These are phyloP conservation scores for Fusarium ramigenum DNA, from an alignment of 2,329 filamentous ascomycete genomes.

Conservation along the genomic window DNA sequence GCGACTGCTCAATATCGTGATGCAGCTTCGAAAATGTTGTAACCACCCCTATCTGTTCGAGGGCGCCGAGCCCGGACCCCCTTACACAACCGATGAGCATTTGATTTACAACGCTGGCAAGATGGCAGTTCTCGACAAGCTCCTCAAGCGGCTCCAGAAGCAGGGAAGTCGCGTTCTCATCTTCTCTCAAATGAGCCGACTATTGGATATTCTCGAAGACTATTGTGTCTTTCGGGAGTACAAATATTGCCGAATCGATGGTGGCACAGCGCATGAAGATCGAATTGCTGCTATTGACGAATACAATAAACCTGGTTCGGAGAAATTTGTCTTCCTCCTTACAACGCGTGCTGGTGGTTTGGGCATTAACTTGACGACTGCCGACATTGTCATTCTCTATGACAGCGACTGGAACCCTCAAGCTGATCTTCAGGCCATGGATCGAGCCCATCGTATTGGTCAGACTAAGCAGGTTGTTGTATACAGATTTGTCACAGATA, in stretches of 20 bases:
- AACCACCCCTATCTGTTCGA: constrained; percentile 99
- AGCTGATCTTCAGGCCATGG: constrained; percentile 98
- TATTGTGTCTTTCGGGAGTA: constrained; percentile 96
- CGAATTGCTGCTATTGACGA: constrained; percentile 97
- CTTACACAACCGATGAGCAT: constrained; percentile 98
- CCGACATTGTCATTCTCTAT: constrained; percentile 95
- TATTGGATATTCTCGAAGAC: constrained; percentile 95
- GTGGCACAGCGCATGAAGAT: constrained; percentile 95
- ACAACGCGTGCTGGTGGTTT: constrained; percentile 95
- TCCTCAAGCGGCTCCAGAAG: constrained; percentile 81
- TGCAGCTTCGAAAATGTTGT: constrained; percentile 98
- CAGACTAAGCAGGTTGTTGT: constrained; percentile 98
- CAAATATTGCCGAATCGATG: constrained; percentile 97
- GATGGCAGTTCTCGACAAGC: constrained; percentile 95
- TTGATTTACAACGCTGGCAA: constrained; percentile 93
- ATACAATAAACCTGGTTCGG: constrained; percentile 94
- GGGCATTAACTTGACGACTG: constrained; percentile 94
- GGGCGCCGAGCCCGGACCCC: constrained; percentile 94
- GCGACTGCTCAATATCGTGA: constrained; percentile 95
- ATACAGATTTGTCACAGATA: constrained; percentile 96
- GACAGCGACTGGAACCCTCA: constrained; percentile 99
- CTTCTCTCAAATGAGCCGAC: constrained; percentile 98
- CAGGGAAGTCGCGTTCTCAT: constrained; percentile 97
- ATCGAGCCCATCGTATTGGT: constrained; percentile 96
- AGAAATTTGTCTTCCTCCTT: constrained; percentile 95